Evolutionary conservation across 257 asterid species (phyloP).

Genomic region (Nemophila menziesii): DNA sequence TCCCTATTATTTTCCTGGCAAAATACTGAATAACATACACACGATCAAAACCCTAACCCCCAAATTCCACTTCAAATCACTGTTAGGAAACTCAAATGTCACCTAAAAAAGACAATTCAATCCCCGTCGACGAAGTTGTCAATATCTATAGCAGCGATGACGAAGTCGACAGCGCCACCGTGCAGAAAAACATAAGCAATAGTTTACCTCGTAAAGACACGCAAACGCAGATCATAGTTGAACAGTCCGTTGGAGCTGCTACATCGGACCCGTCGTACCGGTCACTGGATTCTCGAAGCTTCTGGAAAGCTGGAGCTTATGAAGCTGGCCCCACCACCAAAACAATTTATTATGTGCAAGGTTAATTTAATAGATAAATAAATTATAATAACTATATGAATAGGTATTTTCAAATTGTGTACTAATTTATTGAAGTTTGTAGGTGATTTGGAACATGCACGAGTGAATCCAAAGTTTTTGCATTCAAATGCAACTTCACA

Average conservation of each 20-base stretch:
- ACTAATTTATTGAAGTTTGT: constrained; percentile 11
- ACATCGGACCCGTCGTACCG: constrained; percentile 16
- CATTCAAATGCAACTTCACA: constrained; percentile 96
- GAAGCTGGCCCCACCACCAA: constrained; percentile 37
- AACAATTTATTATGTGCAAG: constrained; percentile 28
- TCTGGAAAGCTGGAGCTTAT: constrained; percentile 88
- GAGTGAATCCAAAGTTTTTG: constrained; percentile 88
- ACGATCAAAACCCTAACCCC: not conserved
- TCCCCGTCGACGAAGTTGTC: constrained; percentile 38
- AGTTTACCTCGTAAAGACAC: constrained; percentile 10
- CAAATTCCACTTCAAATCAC: not conserved
- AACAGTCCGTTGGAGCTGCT: constrained; percentile 9
- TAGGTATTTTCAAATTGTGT: not conserved
- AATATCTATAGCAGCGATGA: constrained; percentile 76
- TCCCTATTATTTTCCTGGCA: not conserved
- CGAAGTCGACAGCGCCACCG: constrained; percentile 22
- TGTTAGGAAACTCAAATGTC: constrained; percentile 16
- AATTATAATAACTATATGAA: too few species aligned
- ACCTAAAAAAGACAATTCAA: constrained; percentile 18
- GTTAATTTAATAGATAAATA: not conserved
- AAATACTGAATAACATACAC: not conserved
- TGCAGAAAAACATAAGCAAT: not conserved
- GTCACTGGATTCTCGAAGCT: constrained; percentile 56
- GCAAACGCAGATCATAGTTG: constrained; percentile 16
- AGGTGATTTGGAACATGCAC: constrained; percentile 91